Conservation (phyloP, 495 filamentous ascomycete species). For the Neurospora discreta region DNA sequence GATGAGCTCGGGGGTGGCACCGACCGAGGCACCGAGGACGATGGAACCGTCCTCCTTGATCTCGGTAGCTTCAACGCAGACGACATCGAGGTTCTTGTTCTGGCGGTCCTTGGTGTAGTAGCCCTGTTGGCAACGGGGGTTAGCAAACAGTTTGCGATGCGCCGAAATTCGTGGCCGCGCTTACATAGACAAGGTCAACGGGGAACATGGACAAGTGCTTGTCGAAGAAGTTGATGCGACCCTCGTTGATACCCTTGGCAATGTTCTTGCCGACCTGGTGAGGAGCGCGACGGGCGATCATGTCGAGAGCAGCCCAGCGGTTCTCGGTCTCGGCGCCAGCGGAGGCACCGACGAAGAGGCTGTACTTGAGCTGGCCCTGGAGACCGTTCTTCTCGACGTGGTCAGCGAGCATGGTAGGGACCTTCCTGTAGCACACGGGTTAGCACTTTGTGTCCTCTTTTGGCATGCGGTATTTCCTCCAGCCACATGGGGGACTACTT, state of each 20-base stretch:
- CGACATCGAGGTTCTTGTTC: conserved; percentile 62
- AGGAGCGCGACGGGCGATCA: conserved; percentile 77
- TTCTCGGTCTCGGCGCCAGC: conserved; percentile 88
- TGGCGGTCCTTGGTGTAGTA: conserved; percentile 73
- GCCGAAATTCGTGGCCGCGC: not conserved
- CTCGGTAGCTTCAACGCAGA: conserved; percentile 76
- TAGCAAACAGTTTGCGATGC: not conserved
- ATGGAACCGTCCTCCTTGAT: conserved; percentile 92
- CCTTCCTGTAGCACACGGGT: conserved; percentile 43
- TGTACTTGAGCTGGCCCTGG: conserved; percentile 74
- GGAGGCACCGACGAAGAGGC: conserved; percentile 79
- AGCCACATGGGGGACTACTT: conserved; percentile 29
- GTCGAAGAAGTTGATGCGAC: conserved; percentile 85
- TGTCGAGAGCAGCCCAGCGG: conserved; percentile 73
- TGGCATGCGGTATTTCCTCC: not conserved
- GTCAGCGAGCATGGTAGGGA: conserved; percentile 75
- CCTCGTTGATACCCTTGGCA: conserved; percentile 81
- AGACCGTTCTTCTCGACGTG: conserved; percentile 84
- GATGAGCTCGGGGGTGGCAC: conserved; percentile 75
- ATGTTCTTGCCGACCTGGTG: conserved; percentile 92
- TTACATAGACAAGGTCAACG: conserved; percentile 63
- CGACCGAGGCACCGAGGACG: conserved; percentile 78
- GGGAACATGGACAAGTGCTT: conserved; percentile 93
- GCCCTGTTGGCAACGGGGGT: conserved; percentile 24
- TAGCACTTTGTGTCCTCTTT: conserved; percentile 11